Percentiles rank a stretch among this genome's conserved stretches.
phyloP scores from a whole-genome alignment of 2,329 filamentous ascomycete species.

The Venturia carpophila region DNA sequence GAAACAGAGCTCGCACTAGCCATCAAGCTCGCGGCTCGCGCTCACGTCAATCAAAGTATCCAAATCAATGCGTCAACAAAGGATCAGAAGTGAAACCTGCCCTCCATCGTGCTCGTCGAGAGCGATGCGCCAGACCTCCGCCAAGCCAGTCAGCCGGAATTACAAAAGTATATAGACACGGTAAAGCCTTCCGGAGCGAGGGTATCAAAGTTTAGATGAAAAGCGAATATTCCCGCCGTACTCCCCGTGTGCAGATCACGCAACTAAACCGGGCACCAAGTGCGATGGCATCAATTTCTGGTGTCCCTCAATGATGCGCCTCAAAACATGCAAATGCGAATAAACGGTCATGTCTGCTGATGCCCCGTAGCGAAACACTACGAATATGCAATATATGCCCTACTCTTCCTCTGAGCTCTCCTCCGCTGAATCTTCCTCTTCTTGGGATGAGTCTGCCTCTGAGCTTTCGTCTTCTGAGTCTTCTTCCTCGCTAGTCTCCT shows the following conservation, averaged over 20 bases:
- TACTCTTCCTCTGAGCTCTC: constrained; percentile 17
- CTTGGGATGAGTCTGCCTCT: constrained; percentile 9
- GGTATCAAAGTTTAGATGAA: constrained; percentile 12
- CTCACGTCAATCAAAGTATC: background rate
- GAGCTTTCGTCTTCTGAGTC: constrained; percentile 15
- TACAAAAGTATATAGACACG: constrained; percentile 4
- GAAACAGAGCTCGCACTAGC: background rate
- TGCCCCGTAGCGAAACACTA: background rate
- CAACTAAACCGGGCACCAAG: background rate
- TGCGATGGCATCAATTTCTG: background rate
- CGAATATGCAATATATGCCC: background rate
- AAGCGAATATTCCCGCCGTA: background rate
- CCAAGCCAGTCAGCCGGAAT: constrained; percentile 9
- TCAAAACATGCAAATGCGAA: constrained; percentile 10
- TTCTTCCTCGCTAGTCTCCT: constrained; percentile 16
- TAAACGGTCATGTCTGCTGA: background rate
- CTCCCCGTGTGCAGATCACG: background rate
- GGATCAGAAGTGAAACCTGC: background rate
- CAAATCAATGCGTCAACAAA: background rate
- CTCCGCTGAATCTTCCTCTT: constrained; percentile 14
- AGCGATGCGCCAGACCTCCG: background rate
- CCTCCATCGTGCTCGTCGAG: background rate
- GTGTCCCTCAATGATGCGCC: background rate
- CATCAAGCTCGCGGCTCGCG: background rate
- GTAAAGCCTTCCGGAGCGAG: constrained; percentile 10